Evolutionary conservation across 176 grass and related monocot genomes (phyloP).

Genomic region (Poa pratensis): DNA sequence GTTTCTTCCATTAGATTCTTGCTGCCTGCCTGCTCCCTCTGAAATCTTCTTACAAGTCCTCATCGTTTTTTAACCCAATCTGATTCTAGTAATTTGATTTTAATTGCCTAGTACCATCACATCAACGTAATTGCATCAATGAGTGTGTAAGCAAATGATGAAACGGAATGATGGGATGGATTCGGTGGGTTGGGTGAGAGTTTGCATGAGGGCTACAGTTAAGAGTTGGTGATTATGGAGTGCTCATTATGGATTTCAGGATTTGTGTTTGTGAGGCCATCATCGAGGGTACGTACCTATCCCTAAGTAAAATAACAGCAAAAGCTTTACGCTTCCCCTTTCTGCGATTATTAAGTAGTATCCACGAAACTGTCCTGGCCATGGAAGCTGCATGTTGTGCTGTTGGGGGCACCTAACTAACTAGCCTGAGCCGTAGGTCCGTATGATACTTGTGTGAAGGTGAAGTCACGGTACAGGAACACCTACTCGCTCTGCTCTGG

Average conservation of each 20-base stretch:
- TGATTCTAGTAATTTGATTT: background rate
- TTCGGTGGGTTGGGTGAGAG: constrained; percentile 52
- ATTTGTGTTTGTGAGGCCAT: constrained; percentile 25
- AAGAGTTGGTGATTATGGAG: constrained; percentile 51
- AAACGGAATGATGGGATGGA: constrained; percentile 39
- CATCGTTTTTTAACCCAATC: background rate
- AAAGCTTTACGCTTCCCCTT: constrained; percentile 52
- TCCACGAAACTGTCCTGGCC: constrained; percentile 6
- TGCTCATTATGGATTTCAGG: constrained; percentile 27
- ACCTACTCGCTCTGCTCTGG: background rate
- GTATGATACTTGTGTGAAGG: constrained; percentile 35
- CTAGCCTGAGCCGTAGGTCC: constrained; percentile 43
- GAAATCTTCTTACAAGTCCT: background rate
- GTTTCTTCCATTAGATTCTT: constrained; percentile 58
- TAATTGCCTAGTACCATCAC: background rate
- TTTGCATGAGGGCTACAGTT: constrained; percentile 43
- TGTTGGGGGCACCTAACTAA: constrained; percentile 43
- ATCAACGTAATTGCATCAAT: background rate
- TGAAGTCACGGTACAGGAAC: constrained; percentile 53
- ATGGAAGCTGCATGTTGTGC: constrained; percentile 17
- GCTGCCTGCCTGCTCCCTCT: background rate
- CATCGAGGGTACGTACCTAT: constrained; percentile 42
- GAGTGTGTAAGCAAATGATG: background rate
- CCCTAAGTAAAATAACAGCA: constrained; percentile 45
- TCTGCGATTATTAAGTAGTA: background rate